These are phyloP conservation scores for Morella rubra DNA, from an alignment of 306 rosid genomes.

Conservation along the genomic window DNA sequence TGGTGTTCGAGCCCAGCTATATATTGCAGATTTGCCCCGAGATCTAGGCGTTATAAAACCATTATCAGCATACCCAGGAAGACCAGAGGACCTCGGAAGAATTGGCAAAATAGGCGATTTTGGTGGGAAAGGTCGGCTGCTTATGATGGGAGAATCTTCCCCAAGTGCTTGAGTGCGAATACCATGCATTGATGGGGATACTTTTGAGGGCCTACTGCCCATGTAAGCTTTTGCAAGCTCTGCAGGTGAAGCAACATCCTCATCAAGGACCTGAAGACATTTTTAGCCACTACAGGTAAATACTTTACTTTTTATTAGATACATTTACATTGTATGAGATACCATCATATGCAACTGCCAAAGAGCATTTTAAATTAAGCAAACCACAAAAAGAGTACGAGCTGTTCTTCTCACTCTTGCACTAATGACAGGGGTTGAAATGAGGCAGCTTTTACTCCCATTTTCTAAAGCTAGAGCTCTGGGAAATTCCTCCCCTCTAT, in stretches of 20 bases:
- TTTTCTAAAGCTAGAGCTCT: conserved; percentile 37
- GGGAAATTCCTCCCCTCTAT: conserved; percentile 40
- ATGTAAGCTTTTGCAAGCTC: conserved; percentile 92
- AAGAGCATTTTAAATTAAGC: background rate
- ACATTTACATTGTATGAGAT: background rate
- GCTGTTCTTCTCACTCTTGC: conserved; percentile 51
- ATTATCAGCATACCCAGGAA: conserved; percentile 51
- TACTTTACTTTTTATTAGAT: background rate
- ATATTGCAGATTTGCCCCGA: conserved; percentile 84
- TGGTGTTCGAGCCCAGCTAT: conserved; percentile 84
- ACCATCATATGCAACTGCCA: background rate
- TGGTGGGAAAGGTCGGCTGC: conserved; percentile 37
- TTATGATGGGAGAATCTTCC: conserved; percentile 40
- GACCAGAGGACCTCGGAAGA: conserved; percentile 54
- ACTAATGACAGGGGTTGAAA: conserved; percentile 44
- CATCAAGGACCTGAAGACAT: conserved; percentile 66
- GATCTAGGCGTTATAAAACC: conserved; percentile 75
- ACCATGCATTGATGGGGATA: conserved; percentile 55
- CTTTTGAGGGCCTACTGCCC: conserved; percentile 72
- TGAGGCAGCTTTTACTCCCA: conserved; percentile 37
- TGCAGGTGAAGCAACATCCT: conserved; percentile 80
- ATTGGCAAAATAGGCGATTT: conserved; percentile 49
- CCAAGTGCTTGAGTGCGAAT: conserved; percentile 31
- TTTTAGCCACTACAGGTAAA: conserved; percentile 22
- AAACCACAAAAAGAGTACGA: background rate